These are phyloP conservation scores for Sequoiadendron giganteum DNA, from an alignment of 75 land plant species.

Conservation along the genomic window DNA sequence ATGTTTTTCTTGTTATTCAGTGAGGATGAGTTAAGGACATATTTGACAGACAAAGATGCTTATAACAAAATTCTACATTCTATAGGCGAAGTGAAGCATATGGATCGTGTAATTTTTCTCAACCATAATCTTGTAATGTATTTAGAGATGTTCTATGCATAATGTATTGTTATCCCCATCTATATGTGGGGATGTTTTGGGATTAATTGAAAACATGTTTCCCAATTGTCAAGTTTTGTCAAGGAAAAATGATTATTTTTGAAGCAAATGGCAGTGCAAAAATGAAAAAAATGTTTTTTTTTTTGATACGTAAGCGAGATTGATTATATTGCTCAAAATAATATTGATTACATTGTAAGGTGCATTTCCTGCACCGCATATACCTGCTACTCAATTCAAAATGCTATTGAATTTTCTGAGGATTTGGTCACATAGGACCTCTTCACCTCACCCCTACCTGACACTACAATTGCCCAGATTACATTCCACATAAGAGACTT, in stretches of 20 bases:
- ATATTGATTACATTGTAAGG: too few species aligned
- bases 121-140: background rate
- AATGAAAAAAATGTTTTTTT: background rate
- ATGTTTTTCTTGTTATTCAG: background rate
- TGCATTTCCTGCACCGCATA: too few species aligned
- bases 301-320: too few species aligned
- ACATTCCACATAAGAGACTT: too few species aligned
- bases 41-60: constrained; percentile 5
- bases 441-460: too few species aligned
- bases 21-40: constrained; percentile 1
- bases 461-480: too few species aligned
- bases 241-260: background rate
- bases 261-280: background rate
- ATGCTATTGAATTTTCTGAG: too few species aligned
- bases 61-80: constrained; percentile 10
- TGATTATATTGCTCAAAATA: too few species aligned
- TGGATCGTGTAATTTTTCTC: constrained; percentile 3
- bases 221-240: background rate
- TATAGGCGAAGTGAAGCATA: constrained; percentile 14
- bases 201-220: background rate
- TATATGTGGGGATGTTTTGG: background rate
- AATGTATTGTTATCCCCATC: background rate
- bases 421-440: too few species aligned
- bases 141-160: background rate
- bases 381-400: too few species aligned